A percentile compares a stretch with the other conserved stretches of the same genome.
phyloP scores from a whole-genome alignment of 768 basidiomycete genomes.

The Pholiota conissans region DNA sequence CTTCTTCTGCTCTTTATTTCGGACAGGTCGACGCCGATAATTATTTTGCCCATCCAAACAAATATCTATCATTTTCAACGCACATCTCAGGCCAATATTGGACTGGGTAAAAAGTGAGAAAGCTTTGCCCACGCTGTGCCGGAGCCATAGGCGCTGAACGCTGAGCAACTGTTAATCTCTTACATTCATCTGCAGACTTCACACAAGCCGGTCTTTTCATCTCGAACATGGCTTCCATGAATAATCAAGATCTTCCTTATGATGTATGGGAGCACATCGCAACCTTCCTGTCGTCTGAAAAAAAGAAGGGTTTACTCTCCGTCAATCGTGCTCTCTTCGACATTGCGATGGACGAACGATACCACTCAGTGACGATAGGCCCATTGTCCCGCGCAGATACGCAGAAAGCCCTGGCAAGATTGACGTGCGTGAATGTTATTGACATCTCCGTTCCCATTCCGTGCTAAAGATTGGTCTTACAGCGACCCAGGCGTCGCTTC shows the following conservation, averaged over 20 bases:
- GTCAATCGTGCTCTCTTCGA: slow-evolving; percentile 17
- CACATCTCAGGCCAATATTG: too few species aligned
- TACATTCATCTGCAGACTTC: too few species aligned
- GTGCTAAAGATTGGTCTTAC: not conserved
- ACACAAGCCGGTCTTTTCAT: too few species aligned
- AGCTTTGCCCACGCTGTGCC: too few species aligned
- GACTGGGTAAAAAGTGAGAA: too few species aligned
- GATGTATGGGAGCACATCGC: slow-evolving; percentile 20
- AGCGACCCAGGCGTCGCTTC: slow-evolving; percentile 13
- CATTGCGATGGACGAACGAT: slow-evolving; percentile 22
- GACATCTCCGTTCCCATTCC: not conserved
- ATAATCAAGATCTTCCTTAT: slow-evolving; percentile 12
- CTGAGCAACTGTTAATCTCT: too few species aligned
- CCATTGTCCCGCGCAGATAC: not conserved
- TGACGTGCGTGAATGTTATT: slow-evolving; percentile 4
- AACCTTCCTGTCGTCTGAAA: slow-evolving; percentile 8
- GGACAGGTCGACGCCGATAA: too few species aligned
- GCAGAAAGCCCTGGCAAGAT: slow-evolving; percentile 4
- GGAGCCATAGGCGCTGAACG: too few species aligned
- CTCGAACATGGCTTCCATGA: too few species aligned
- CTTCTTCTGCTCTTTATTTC: too few species aligned
- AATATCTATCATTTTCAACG: too few species aligned
- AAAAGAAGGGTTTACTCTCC: slow-evolving; percentile 9
- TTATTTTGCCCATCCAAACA: too few species aligned
- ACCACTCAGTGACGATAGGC: slow-evolving; percentile 13